These are phyloP conservation scores for Asterella californica DNA, from an alignment of 225 moss, liverwort and hornwort species.

Conservation along the genomic window DNA sequence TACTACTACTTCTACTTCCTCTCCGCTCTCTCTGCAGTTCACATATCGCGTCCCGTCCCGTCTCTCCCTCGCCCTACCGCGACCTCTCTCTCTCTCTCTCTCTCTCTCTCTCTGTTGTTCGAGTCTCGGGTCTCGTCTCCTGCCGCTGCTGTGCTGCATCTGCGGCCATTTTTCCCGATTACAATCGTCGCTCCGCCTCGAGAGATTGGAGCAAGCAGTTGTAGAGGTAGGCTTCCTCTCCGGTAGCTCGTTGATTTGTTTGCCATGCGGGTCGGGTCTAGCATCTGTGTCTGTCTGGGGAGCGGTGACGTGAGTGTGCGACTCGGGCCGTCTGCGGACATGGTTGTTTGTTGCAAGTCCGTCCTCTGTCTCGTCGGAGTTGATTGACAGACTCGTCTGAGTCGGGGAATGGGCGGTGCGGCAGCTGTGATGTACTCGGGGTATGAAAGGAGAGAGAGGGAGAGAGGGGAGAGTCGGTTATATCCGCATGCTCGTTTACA, in stretches of 20 bases:
- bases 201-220: conserved; percentile 5
- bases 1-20: not conserved
- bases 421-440: not conserved
- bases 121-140: not conserved
- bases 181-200: not conserved
- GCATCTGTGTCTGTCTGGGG: not conserved
- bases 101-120: not conserved
- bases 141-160: conserved; percentile 1
- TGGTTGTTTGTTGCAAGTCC: conserved; percentile 12
- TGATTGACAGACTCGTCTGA: not conserved
- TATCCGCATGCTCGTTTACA: conserved; percentile 11
- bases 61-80: conserved; percentile 2
- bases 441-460: not conserved
- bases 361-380: conserved; percentile 1
- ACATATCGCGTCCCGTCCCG: not conserved
- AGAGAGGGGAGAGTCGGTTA: conserved; percentile 14
- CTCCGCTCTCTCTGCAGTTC: not conserved
- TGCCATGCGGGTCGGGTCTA: not conserved
- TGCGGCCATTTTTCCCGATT: conserved; percentile 1
- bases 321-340: conserved; percentile 8
- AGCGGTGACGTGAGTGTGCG: not conserved
- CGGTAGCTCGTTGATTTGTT: conserved; percentile 13
- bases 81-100: not conserved
- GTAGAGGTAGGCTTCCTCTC: conserved; percentile 5
- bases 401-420: not conserved